Evolutionary conservation across 441 rosid genomes (phyloP).

Genomic region (Euphorbia schlechtendalii): DNA sequence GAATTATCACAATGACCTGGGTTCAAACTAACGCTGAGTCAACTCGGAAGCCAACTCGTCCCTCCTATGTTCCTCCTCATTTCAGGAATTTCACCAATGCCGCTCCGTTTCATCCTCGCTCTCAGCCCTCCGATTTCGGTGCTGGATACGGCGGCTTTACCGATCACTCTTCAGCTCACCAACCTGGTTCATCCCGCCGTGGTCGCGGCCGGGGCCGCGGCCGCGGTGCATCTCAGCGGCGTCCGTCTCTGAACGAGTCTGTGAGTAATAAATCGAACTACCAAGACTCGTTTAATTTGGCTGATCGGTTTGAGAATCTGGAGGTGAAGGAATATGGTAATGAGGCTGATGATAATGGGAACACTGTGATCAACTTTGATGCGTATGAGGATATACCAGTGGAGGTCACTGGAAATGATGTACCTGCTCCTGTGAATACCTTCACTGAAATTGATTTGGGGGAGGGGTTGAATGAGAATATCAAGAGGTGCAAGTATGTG

Average conservation of each 20-base stretch:
- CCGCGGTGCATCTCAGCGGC: neutral
- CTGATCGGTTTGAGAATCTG: slow-evolving; percentile 27
- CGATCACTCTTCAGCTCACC: neutral
- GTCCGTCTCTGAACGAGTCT: neutral
- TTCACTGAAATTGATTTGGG: slow-evolving; percentile 38
- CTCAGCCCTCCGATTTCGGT: neutral
- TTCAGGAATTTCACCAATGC: slow-evolving; percentile 14
- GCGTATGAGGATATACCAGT: slow-evolving; percentile 46
- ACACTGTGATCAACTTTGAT: slow-evolving; percentile 29
- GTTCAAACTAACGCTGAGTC: slow-evolving; percentile 12
- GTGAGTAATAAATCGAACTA: neutral
- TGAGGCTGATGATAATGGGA: neutral
- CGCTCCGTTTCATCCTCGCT: neutral
- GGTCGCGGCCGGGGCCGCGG: slow-evolving; percentile 14
- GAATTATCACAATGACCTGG: slow-evolving; percentile 11
- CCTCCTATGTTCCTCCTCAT: slow-evolving; percentile 30
- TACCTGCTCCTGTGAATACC: slow-evolving; percentile 28
- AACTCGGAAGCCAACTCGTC: slow-evolving; percentile 18
- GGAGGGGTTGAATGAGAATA: slow-evolving; percentile 29
- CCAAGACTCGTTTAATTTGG: neutral
- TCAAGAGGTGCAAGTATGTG: slow-evolving; percentile 37
- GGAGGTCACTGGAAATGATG: slow-evolving; percentile 31
- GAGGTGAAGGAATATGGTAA: slow-evolving; percentile 18
- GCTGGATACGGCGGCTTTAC: neutral
- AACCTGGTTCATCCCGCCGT: slow-evolving; percentile 10